Evolutionary conservation across 768 basidiomycete genomes (phyloP).

Genomic region (Ephemerocybe angulata): DNA sequence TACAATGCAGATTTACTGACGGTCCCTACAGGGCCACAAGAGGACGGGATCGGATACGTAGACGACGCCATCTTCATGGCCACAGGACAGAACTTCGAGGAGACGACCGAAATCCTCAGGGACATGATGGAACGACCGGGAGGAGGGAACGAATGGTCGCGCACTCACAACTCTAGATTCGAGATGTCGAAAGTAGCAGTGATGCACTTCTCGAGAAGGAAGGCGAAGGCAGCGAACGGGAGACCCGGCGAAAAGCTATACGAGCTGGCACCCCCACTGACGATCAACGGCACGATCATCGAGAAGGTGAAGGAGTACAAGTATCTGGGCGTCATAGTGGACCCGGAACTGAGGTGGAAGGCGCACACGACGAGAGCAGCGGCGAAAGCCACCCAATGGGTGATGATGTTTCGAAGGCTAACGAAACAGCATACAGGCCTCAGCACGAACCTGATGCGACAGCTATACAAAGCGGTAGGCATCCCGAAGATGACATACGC

Average conservation of each 20-base stretch:
- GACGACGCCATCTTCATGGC: slow-evolving; percentile 28
- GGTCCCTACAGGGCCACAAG: not conserved
- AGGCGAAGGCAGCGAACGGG: not conserved
- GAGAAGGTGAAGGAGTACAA: slow-evolving; percentile 15
- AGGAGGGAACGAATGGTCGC: slow-evolving; percentile 26
- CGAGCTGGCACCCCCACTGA: slow-evolving; percentile 2
- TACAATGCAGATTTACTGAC: slow-evolving; percentile 24
- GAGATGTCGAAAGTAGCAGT: slow-evolving; percentile 28
- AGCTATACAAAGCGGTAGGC: slow-evolving; percentile 22
- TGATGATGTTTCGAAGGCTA: slow-evolving; percentile 12
- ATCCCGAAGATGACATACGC: slow-evolving; percentile 24
- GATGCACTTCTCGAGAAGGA: slow-evolving; percentile 17
- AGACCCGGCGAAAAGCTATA: no score
- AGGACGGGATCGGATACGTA: slow-evolving; percentile 24
- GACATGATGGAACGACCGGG: slow-evolving; percentile 23
- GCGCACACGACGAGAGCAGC: slow-evolving; percentile 6
- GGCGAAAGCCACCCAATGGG: slow-evolving; percentile 14
- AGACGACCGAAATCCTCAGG: slow-evolving; percentile 16
- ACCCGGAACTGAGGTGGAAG: slow-evolving; percentile 18
- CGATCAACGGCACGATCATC: slow-evolving; percentile 10
- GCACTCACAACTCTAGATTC: slow-evolving; percentile 25
- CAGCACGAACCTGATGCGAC: slow-evolving; percentile 12
- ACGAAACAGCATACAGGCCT: slow-evolving; percentile 14
- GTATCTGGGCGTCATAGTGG: slow-evolving; percentile 24
- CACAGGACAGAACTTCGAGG: slow-evolving; percentile 16